Evolutionary conservation across 345 rosid genomes (phyloP), one percentile per base, ranked within the genome.

Genomic region (Rhodamnia argentea): DNA sequence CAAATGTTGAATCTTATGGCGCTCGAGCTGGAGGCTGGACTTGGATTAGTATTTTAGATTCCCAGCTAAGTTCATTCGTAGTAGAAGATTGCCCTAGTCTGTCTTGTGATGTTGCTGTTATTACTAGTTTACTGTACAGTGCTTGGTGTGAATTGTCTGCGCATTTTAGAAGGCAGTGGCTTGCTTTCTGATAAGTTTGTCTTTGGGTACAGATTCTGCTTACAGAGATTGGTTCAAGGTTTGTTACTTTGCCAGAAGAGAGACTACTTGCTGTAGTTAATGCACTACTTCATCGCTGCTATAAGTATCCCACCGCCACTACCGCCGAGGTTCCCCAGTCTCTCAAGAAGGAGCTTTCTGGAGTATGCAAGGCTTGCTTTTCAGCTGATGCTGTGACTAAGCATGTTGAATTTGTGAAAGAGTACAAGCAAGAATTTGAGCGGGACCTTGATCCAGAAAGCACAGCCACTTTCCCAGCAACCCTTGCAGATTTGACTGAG

Each of bases 321-420:
- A 98, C 98, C 18, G 98, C 97, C 10, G 99, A 98, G 90, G 99
- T 98, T 89, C 99, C 99, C 47, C 98, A 94, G 85, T 95, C 99
- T 87, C 99, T 98, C 47, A 98, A 96, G 90, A 98, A 98, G 88
- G 99, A 96, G 90, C 98, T 98, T 85, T 96, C 99, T 40, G 99
- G 98, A 84, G 99, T 98, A 83, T 98, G 99, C 92, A 91, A 96
- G 91, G 99, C 99, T 87, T 98, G 98, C 93, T 98, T 98, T 90
- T 98, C 98, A 37, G 99, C 99, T 55, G 98, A 98, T 94, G 99
- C 98, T 86, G 94, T 96, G 74, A 98, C 90, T 88, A 98, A 98
- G 93, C 98, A 98, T 90, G 96, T 96, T 85, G 99, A 96, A 86
- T 98, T 98, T 91, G 99, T 98, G 90, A 94, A 93, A 91, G 99